Percentiles rank a stretch among this genome's conserved stretches.
Evolutionary conservation across 2,329 filamentous ascomycete genomes (phyloP).

Genomic region (Colletotrichum zoysiae): DNA sequence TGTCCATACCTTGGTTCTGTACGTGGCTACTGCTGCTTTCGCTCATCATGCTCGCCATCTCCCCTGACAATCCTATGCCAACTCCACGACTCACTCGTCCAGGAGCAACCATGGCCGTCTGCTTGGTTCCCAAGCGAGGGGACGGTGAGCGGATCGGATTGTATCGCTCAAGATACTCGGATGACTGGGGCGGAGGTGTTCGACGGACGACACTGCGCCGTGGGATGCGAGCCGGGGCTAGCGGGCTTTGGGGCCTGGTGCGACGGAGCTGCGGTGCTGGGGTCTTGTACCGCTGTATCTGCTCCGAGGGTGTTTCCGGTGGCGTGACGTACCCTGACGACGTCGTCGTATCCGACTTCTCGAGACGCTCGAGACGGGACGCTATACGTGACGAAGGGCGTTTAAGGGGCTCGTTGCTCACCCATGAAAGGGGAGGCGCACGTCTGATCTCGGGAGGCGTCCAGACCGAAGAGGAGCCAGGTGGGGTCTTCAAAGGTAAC

Average conservation of each 20-base stretch:
- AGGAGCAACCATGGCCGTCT: constrained; percentile 21
- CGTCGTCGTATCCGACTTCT: constrained; percentile 43
- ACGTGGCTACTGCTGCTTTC: neutral
- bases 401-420: constrained; percentile 55
- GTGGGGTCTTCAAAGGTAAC: constrained; percentile 1
- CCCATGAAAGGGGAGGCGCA: constrained; percentile 46
- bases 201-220: constrained; percentile 8
- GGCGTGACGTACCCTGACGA: constrained; percentile 49
- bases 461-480: neutral
- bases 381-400: constrained; percentile 54
- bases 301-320: constrained; percentile 47
- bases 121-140: constrained; percentile 3
- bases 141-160: constrained; percentile 44
- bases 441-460: constrained; percentile 12
- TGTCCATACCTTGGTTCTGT: neutral
- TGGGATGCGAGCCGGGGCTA: constrained; percentile 2
- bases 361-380: constrained; percentile 37
- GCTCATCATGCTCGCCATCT: neutral
- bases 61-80: neutral
- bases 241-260: constrained; percentile 17
- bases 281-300: constrained; percentile 5
- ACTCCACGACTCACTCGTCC: constrained; percentile 16
- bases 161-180: constrained; percentile 53
- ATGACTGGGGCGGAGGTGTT: constrained; percentile 46
- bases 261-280: constrained; percentile 30